Evolutionary conservation across 2,329 filamentous ascomycete species (phyloP).

Genomic region (Clonostachys rhizophaga): DNA sequence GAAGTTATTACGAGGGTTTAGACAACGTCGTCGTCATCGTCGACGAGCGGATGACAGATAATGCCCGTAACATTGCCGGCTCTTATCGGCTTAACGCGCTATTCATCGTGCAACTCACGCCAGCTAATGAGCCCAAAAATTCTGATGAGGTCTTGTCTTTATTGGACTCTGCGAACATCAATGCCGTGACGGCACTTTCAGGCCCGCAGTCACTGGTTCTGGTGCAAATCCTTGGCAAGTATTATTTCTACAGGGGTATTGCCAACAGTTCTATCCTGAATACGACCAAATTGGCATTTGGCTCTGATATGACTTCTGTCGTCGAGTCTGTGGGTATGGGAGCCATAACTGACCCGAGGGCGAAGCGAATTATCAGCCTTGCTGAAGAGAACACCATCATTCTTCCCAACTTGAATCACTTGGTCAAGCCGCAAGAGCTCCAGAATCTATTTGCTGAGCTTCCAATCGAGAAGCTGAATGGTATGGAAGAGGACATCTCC

Average conservation of each 20-base stretch:
- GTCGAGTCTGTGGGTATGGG: background rate
- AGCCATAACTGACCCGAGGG: background rate
- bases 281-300: slow-evolving; percentile 6
- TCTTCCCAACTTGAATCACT: background rate
- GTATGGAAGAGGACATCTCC: slow-evolving; percentile 6
- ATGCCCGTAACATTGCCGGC: slow-evolving; percentile 6
- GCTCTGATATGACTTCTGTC: background rate
- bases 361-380: background rate
- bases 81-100: slow-evolving; percentile 6
- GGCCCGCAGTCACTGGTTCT: slow-evolving; percentile 9
- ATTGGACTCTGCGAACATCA: slow-evolving; percentile 9
- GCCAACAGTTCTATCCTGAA: slow-evolving; percentile 4
- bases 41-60: slow-evolving; percentile 8
- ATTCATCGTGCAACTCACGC: background rate
- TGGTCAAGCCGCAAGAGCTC: background rate
- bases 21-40: slow-evolving; percentile 6
- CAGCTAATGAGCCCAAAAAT: background rate
- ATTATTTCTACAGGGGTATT: slow-evolving; percentile 9
- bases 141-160: slow-evolving; percentile 3
- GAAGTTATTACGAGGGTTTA: slow-evolving; percentile 3
- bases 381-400: background rate
- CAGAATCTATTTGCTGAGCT: slow-evolving; percentile 1
- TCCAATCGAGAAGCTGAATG: slow-evolving; percentile 1
- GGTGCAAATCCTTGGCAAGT: slow-evolving; percentile 3
- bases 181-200: slow-evolving; percentile 9